Conservation (phyloP, 2,329 filamentous ascomycete species). For the Dactylella cylindrospora region DNA sequence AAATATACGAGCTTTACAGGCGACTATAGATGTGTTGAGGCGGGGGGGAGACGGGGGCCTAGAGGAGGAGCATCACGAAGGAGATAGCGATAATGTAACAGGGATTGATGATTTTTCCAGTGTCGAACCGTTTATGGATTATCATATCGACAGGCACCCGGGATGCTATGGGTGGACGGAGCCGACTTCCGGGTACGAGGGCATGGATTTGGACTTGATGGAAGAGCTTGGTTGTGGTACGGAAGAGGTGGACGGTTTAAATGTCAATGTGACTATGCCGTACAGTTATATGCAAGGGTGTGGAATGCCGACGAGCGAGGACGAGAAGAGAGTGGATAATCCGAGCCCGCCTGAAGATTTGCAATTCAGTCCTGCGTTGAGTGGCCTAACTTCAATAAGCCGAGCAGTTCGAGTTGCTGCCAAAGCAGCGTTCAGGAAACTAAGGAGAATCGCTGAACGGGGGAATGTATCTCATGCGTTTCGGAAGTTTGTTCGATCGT, state of each 20-base stretch:
- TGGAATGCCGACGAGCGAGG: no score
- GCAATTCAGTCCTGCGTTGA: constrained; percentile 16
- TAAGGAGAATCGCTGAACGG: constrained; percentile 24
- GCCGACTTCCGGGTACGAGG: no score
- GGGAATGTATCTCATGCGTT: constrained; percentile 30
- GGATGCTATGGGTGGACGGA: constrained; percentile 2
- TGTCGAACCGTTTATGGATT: constrained; percentile 15
- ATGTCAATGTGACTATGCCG: no score
- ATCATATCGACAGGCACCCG: constrained; percentile 8
- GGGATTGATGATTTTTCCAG: constrained; percentile 19
- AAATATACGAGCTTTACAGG: constrained; percentile 35
- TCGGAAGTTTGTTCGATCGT: constrained; percentile 27
- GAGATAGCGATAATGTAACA: constrained; percentile 8
- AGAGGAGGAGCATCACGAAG: constrained; percentile 9
- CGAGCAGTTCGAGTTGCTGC: constrained; percentile 35
- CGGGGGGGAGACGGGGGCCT: constrained; percentile 15
- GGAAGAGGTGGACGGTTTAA: no score
- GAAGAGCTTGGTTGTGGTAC: not conserved
- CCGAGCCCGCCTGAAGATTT: no score
- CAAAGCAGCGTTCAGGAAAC: constrained; percentile 34
- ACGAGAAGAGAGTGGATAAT: no score
- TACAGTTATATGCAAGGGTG: no score
- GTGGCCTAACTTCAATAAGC: constrained; percentile 21
- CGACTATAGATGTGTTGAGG: constrained; percentile 23
- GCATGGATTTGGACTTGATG: not conserved